These are phyloP conservation scores for Zygotorulaspora mrakii DNA, from an alignment of 1,139 yeast genomes.

Conservation along the genomic window DNA sequence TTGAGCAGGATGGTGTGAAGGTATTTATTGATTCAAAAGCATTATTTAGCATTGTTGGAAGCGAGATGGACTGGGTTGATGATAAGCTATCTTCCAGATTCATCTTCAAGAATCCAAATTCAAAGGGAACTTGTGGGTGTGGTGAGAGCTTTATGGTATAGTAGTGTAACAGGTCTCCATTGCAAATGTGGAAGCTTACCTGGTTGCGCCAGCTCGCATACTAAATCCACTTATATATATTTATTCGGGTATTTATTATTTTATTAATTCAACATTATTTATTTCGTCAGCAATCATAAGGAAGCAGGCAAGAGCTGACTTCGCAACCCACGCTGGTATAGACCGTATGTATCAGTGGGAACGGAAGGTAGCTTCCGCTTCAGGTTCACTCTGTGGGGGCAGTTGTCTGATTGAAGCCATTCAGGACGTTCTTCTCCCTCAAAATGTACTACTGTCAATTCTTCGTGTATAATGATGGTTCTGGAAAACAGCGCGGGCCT, in stretches of 20 bases:
- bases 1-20: slow-evolving; percentile 89
- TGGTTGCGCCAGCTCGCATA: too few relatives aligned
- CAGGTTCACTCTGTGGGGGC: too few relatives aligned
- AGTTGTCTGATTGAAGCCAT: too few relatives aligned
- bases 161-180: too few relatives aligned
- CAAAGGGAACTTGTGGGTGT: slow-evolving; percentile 97
- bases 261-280: background rate
- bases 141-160: slow-evolving; percentile 97
- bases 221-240: slow-evolving; percentile 2
- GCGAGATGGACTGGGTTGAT: slow-evolving; percentile 98
- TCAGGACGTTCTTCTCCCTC: too few relatives aligned
- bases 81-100: slow-evolving; percentile 86
- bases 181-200: too few relatives aligned
- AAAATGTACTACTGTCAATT: too few relatives aligned
- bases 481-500: slow-evolving; percentile 1
- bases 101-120: slow-evolving; percentile 90
- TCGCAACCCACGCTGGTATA: too few relatives aligned
- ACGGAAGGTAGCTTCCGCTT: too few relatives aligned
- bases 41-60: slow-evolving; percentile 88
- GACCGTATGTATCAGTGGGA: too few relatives aligned
- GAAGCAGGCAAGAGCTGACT: too few relatives aligned
- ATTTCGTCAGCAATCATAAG: too few relatives aligned
- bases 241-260: slow-evolving; percentile 12
- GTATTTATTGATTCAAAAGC: slow-evolving; percentile 95
- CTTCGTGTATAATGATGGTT: background rate